These are phyloP conservation scores for Abortiporus biennis DNA, from an alignment of 1,284 basidiomycete species.

Conservation along the genomic window DNA sequence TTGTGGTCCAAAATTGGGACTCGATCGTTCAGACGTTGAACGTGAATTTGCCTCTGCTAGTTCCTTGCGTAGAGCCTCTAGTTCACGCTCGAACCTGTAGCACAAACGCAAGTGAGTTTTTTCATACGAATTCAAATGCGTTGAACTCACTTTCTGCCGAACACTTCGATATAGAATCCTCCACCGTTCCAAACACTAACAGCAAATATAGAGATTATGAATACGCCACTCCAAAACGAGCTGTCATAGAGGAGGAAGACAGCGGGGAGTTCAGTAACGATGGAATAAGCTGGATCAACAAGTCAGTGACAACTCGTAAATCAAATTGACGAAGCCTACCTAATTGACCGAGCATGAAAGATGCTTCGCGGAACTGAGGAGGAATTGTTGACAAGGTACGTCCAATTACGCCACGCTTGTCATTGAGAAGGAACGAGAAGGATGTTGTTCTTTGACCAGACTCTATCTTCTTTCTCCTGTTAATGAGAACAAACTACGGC, in stretches of 20 bases:
- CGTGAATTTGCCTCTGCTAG: conserved; percentile 55
- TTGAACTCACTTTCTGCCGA: conserved; percentile 79
- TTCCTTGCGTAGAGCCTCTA: conserved; percentile 84
- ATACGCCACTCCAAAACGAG: conserved; percentile 66
- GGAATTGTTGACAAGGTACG: conserved; percentile 55
- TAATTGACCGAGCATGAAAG: conserved; percentile 85
- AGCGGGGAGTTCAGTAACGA: conserved; percentile 84
- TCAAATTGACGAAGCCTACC: conserved; percentile 35
- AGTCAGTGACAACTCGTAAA: not conserved
- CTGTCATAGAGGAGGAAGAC: conserved; percentile 79
- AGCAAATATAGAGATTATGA: conserved; percentile 73
- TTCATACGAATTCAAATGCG: not conserved
- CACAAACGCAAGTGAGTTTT: conserved; percentile 6
- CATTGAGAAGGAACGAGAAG: conserved; percentile 79
- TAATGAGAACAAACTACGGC: conserved; percentile 72
- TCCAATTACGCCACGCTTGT: conserved; percentile 81
- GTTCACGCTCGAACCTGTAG: conserved; percentile 80
- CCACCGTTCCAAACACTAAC: conserved; percentile 85
- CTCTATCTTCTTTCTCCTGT: conserved; percentile 79
- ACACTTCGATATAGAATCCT: conserved; percentile 91
- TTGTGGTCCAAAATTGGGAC: conserved; percentile 34
- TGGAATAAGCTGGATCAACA: conserved; percentile 60
- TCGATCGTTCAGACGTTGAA: conserved; percentile 34
- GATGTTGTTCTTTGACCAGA: conserved; percentile 85
- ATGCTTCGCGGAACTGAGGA: conserved; percentile 56